phyloP scores from a whole-genome alignment of 257 asterid genomes.

The Solanum chiquidenum region DNA sequence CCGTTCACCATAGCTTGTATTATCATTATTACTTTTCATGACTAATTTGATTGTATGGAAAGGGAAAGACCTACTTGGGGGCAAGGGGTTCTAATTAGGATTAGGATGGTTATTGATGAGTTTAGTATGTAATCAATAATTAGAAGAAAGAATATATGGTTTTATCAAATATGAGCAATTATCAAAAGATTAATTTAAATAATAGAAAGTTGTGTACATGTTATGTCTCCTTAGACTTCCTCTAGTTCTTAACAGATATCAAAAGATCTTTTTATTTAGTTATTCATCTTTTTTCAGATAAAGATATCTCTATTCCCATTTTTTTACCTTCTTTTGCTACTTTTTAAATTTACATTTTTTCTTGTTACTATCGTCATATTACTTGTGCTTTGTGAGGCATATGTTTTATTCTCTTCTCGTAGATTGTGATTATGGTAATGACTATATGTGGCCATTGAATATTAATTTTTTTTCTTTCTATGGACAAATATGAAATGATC shows the following conservation, averaged over 20 bases:
- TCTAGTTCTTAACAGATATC: neutral
- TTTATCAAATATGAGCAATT: neutral
- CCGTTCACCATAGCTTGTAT: neutral
- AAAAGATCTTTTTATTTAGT: neutral
- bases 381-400: neutral
- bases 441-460: neutral
- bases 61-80: neutral
- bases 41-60: too few relatives aligned
- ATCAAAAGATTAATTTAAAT: too few relatives aligned
- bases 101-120: neutral
- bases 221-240: neutral
- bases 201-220: neutral
- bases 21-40: neutral
- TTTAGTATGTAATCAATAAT: too few relatives aligned
- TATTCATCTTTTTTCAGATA: neutral
- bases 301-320: neutral
- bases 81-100: neutral
- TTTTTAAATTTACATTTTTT: neutral
- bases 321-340: neutral
- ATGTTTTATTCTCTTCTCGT: neutral
- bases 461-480: neutral
- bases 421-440: neutral
- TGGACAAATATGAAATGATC: neutral
- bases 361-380: neutral
- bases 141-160: neutral